Evolutionary conservation across 2,329 filamentous ascomycete species (phyloP).

Genomic region (Lachnum nothofagi): DNA sequence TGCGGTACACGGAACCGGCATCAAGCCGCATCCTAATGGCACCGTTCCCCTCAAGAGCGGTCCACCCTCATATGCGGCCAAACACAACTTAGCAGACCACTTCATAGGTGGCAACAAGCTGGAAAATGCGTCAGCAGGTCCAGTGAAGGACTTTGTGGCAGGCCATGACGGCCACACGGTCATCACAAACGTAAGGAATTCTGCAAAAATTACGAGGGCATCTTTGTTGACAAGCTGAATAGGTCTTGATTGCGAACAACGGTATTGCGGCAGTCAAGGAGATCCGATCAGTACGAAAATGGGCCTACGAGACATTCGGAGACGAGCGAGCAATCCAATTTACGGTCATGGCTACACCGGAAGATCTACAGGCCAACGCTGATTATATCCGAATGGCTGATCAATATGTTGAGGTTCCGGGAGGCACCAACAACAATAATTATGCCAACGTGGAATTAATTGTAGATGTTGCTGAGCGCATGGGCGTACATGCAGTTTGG

Average conservation of each 20-base stretch:
- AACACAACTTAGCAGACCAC: constrained; percentile 79
- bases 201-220: background rate
- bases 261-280: constrained; percentile 99
- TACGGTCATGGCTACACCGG: constrained; percentile 98
- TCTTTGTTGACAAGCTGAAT: background rate
- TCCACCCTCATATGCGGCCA: constrained; percentile 67
- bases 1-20: constrained; percentile 37
- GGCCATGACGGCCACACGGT: constrained; percentile 90
- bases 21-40: constrained; percentile 29
- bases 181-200: constrained; percentile 79
- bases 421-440: constrained; percentile 99
- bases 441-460: constrained; percentile 99
- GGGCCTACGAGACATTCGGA: constrained; percentile 99
- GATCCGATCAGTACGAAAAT: constrained; percentile 98
- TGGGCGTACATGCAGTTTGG: constrained; percentile 98
- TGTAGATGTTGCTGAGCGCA: constrained; percentile 96
- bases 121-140: constrained; percentile 72
- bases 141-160: constrained; percentile 94
- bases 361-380: constrained; percentile 94
- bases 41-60: constrained; percentile 52
- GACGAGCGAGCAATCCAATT: constrained; percentile 98
- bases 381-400: constrained; percentile 99
- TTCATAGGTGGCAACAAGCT: constrained; percentile 95
- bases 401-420: constrained; percentile 97
- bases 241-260: constrained; percentile 99